Conservation (phyloP, 2,329 filamentous ascomycete genomes). For the Didymella sp. region DNA sequence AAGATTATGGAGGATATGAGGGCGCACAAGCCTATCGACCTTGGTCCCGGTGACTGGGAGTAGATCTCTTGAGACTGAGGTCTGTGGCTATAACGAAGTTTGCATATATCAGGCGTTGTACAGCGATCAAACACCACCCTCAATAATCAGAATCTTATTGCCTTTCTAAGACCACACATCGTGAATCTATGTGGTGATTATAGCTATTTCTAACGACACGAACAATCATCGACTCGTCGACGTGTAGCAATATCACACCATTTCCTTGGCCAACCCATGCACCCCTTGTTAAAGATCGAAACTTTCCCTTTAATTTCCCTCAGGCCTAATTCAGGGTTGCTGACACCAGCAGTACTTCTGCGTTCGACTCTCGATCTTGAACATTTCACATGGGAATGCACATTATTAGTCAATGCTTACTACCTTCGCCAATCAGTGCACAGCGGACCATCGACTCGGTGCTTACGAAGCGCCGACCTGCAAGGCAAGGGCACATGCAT, state of each 20-base stretch:
- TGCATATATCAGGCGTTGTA: conserved; percentile 10
- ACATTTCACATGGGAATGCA: not conserved
- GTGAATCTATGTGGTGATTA: no score
- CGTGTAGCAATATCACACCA: no score
- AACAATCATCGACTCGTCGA: not conserved
- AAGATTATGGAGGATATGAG: conserved; percentile 52
- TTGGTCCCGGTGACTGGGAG: conserved; percentile 49
- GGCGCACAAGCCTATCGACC: conserved; percentile 43
- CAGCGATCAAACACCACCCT: conserved; percentile 3
- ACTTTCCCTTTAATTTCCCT: not conserved
- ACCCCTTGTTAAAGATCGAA: not conserved
- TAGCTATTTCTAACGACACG: not conserved
- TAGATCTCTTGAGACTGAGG: conserved; percentile 10
- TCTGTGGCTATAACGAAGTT: not conserved
- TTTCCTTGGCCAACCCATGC: not conserved
- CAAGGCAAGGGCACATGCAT: conserved; percentile 7
- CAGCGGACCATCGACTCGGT: not conserved
- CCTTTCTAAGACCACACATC: no score
- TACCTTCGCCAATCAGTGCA: not conserved
- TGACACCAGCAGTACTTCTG: not conserved
- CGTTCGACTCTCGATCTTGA: not conserved
- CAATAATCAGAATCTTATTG: not conserved
- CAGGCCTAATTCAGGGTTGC: not conserved
- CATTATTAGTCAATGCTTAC: not conserved
- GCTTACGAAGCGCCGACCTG: conserved; percentile 8